These are phyloP conservation scores for Populus simonii DNA, from an alignment of 345 rosid genomes.

Conservation along the genomic window DNA sequence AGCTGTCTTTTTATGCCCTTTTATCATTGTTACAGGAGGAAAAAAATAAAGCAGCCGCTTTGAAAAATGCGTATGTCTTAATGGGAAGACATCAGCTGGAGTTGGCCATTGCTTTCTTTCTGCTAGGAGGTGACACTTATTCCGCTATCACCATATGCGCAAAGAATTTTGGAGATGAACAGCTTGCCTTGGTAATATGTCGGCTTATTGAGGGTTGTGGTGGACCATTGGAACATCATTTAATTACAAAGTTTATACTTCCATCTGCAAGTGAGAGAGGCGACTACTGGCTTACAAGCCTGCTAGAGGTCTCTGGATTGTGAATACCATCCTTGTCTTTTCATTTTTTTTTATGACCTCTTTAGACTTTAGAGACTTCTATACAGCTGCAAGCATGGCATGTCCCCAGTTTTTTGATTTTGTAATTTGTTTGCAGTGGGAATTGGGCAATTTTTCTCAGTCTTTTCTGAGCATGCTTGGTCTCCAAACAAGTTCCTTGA, in stretches of 20 bases:
- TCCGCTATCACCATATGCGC: constrained; percentile 82
- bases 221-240: constrained; percentile 63
- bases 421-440: constrained; percentile 68
- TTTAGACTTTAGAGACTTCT: not conserved
- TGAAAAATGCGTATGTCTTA: constrained; percentile 93
- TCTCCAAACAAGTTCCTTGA: constrained; percentile 34
- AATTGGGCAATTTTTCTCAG: constrained; percentile 59
- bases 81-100: constrained; percentile 92
- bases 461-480: constrained; percentile 72
- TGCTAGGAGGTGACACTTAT: constrained; percentile 89
- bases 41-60: constrained; percentile 84
- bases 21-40: constrained; percentile 57
- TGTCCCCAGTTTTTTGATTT: not conserved
- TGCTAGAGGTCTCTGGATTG: constrained; percentile 60
- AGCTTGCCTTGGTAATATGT: constrained; percentile 86
- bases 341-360: not conserved
- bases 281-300: constrained; percentile 82
- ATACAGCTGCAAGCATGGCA: not conserved
- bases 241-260: constrained; percentile 62
- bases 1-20: not conserved
- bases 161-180: constrained; percentile 86
- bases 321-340: constrained; percentile 22
- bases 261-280: constrained; percentile 71
- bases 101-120: constrained; percentile 84
- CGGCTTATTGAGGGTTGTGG: constrained; percentile 77